Evolutionary conservation across 2,329 filamentous ascomycete species (phyloP), one percentile per base, ranked within the genome.

Genomic region (Orbilia javanica): DNA sequence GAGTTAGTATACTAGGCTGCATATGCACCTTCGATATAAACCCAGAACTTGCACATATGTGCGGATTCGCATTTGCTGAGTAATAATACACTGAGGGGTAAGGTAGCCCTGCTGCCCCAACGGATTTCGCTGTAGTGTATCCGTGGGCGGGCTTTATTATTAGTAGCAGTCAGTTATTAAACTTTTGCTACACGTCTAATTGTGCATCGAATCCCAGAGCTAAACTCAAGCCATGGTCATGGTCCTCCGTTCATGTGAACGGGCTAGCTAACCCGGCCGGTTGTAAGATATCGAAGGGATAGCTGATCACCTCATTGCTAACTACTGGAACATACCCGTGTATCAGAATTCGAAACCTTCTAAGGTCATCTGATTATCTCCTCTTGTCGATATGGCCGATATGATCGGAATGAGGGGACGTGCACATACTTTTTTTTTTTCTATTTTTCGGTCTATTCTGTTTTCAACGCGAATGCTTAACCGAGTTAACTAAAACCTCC

Each of bases 241-340:
- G 20, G 42, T n/a, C 42, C 18, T 20, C 42, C n/a, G 20, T 48
- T 48, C 60, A 55, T 67, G 64, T 39, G 18, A 62, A 27, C 13
- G 20, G 25, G 46, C 46, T 50, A 50, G 46, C 8, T 50, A 25
- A 8, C 46, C n/a, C 29, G 18, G 46, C 50, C 25, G n/a, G 39
- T 5, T 52, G 39, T 42, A 53, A 71, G 27, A 71, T 60, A 48
- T 29, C 15, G 22, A 25, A 60, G 50, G 67, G 44, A 29, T n/a
- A 39, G 8, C 42, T 64, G 67, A 71, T 71, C 55, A 55, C 55
- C 55, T 27, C n/a, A 44, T 63, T 39, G 44, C 22, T 8, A 71
- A 44, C 34, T 11, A 44, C 67, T 71, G 55, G 67, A 71, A 71
- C 67, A 71, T 71, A 53, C 25, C 67, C 67, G 55, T 52, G 67